Conservation (phyloP, 352 stramenopile genomes). For the Phytopythium vexans region DNA sequence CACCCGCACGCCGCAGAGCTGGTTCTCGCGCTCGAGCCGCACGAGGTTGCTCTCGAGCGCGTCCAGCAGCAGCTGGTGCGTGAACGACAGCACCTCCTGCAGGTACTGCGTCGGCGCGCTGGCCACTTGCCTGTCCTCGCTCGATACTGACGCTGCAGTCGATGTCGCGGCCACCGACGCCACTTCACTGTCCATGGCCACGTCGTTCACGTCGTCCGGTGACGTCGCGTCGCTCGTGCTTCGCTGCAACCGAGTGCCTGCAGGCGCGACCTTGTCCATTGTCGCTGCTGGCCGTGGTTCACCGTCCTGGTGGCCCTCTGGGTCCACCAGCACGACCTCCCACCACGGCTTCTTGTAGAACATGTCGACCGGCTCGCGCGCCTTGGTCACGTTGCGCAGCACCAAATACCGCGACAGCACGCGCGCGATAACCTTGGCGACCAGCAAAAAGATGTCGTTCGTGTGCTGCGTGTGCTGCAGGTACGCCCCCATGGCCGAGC, state of each 20-base stretch:
- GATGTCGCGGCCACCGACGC: not conserved
- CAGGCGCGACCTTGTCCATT: too few relatives aligned
- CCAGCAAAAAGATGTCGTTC: constrained; percentile 92
- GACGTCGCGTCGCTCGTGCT: constrained; percentile 18
- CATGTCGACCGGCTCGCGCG: constrained; percentile 75
- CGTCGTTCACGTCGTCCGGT: constrained; percentile 19
- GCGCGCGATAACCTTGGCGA: constrained; percentile 80
- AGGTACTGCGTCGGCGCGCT: constrained; percentile 40
- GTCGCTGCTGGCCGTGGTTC: too few relatives aligned
- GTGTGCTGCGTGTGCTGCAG: constrained; percentile 73
- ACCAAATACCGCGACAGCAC: constrained; percentile 58
- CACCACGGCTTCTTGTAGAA: constrained; percentile 92
- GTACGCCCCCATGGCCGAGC: constrained; percentile 62
- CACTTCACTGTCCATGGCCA: constrained; percentile 3
- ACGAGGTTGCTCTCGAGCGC: constrained; percentile 70
- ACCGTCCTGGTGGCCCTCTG: constrained; percentile 41
- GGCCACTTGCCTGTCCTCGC: not conserved
- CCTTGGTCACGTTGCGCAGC: constrained; percentile 50
- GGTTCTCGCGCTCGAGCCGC: constrained; percentile 54
- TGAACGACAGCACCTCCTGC: constrained; percentile 56
- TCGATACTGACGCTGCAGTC: not conserved
- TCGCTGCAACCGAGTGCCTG: too few relatives aligned
- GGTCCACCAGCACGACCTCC: constrained; percentile 71
- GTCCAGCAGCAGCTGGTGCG: constrained; percentile 61
- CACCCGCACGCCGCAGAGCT: constrained; percentile 49